Conservation (phyloP, 768 basidiomycete species). For the Tephrocybe sp. region DNA sequence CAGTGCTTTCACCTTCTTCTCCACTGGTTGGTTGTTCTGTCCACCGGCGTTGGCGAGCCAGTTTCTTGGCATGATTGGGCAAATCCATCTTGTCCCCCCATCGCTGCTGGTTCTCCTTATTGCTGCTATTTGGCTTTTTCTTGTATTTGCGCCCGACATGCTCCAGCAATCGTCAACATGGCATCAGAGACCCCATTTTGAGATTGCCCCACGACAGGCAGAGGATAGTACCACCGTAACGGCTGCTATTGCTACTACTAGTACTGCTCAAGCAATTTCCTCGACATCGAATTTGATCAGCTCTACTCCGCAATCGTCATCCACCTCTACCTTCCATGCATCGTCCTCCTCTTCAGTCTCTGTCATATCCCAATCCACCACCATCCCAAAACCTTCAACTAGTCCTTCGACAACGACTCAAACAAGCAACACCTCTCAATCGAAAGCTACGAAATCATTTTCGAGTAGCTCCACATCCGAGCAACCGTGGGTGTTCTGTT, state of each 20-base stretch:
- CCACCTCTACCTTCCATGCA: not conserved
- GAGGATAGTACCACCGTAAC: not conserved
- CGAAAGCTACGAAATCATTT: no score
- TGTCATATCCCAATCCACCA: not conserved
- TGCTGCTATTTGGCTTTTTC: not conserved
- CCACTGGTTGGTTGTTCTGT: slow-evolving; percentile 8
- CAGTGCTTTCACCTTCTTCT: not conserved
- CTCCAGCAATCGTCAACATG: slow-evolving; percentile 1
- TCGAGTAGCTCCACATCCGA: not conserved
- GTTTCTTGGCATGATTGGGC: not conserved
- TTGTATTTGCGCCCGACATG: slow-evolving; percentile 6
- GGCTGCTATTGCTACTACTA: not conserved
- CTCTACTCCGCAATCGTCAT: not conserved
- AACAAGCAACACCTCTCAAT: no score
- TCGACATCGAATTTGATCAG: not conserved
- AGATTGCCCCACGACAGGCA: slow-evolving; percentile 8
- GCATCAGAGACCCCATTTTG: slow-evolving; percentile 9
- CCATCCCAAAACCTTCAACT: not conserved
- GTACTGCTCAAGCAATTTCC: not conserved
- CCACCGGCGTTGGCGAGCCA: not conserved
- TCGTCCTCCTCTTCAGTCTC: slow-evolving; percentile 1
- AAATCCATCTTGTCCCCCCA: not conserved
- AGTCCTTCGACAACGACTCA: not conserved
- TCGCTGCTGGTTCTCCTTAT: not conserved
- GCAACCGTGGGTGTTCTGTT: not conserved